Conservation (phyloP, 2,329 filamentous ascomycete species). For the Botryotinia convoluta region DNA sequence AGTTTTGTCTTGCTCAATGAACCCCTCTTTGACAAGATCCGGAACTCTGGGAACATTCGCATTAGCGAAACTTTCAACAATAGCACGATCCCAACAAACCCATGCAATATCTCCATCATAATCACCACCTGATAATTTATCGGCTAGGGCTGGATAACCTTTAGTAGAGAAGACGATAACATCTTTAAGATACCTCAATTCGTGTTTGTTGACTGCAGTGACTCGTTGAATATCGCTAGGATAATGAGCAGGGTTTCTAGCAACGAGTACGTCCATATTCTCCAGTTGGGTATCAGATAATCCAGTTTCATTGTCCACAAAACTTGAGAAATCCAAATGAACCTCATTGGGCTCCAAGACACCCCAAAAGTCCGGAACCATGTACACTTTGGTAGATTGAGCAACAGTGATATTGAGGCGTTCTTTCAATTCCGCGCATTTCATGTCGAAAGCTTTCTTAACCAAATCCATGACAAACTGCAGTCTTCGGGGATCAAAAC, state of each 20-base stretch:
- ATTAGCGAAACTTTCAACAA: constrained; percentile 67
- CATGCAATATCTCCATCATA: constrained; percentile 80
- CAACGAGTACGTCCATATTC: constrained; percentile 61
- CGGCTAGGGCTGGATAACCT: constrained; percentile 61
- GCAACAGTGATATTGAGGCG: constrained; percentile 61
- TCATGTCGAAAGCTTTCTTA: constrained; percentile 23
- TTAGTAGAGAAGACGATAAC: constrained; percentile 73
- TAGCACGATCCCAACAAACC: constrained; percentile 68
- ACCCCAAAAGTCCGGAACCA: constrained; percentile 65
- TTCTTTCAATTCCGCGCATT: constrained; percentile 42
- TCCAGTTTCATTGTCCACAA: constrained; percentile 51
- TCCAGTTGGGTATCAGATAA: constrained; percentile 55
- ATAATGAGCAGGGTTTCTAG: constrained; percentile 66
- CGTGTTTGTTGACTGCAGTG: constrained; percentile 53
- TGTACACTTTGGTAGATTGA: constrained; percentile 60
- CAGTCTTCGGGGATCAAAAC: constrained; percentile 54
- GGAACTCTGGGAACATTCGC: constrained; percentile 47
- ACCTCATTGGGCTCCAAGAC: constrained; percentile 63
- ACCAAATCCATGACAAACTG: constrained; percentile 50
- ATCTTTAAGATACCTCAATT: constrained; percentile 68
- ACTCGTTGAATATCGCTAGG: constrained; percentile 72
- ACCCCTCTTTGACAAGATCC: constrained; percentile 48
- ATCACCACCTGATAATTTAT: constrained; percentile 73
- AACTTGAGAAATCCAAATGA: constrained; percentile 64
- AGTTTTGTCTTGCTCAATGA: constrained; percentile 49